phyloP scores from a whole-genome alignment of 139 green algal species.

The Chlamydomonas incerta region DNA sequence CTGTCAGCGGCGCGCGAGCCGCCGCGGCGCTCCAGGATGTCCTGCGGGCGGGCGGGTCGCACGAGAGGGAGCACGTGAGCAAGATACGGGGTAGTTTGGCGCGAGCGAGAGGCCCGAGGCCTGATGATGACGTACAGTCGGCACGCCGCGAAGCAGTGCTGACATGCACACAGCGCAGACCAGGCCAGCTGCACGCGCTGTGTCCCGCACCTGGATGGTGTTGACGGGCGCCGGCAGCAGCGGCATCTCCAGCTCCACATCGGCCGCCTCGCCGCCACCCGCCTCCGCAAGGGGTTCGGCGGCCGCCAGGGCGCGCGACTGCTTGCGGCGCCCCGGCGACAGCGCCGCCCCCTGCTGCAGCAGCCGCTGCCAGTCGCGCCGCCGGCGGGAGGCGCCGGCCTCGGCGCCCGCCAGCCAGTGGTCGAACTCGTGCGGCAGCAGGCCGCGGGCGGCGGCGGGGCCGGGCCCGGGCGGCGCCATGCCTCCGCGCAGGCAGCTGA shows the following conservation, averaged over 20 bases:
- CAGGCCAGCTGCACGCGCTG: no score
- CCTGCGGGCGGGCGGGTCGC: background rate
- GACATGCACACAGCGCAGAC: no score
- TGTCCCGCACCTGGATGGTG: conserved; percentile 7
- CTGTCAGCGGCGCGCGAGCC: background rate
- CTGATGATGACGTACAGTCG: no score
- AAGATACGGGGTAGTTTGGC: no score
- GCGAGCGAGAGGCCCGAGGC: no score
- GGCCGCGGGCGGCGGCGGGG: background rate
- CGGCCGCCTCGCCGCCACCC: background rate
- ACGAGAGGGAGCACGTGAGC: no score
- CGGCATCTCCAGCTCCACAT: background rate
- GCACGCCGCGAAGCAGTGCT: no score
- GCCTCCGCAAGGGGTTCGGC: no score
- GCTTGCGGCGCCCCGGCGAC: no score
- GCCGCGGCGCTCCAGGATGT: conserved; percentile 7
- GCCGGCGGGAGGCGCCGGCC: no score
- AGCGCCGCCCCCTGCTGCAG: background rate
- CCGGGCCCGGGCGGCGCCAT: background rate
- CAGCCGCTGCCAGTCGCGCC: no score
- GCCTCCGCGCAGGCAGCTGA: conserved; percentile 41
- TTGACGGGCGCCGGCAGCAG: background rate
- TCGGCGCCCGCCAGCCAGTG: conserved; percentile 13
- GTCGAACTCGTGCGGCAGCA: conserved; percentile 43
- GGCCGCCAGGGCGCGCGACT: no score